A percentile compares a stretch with the other conserved stretches of the same genome.
These are phyloP conservation scores for Sphaerobolus stellatus DNA, from an alignment of 1,284 basidiomycete species.

Conservation along the genomic window DNA sequence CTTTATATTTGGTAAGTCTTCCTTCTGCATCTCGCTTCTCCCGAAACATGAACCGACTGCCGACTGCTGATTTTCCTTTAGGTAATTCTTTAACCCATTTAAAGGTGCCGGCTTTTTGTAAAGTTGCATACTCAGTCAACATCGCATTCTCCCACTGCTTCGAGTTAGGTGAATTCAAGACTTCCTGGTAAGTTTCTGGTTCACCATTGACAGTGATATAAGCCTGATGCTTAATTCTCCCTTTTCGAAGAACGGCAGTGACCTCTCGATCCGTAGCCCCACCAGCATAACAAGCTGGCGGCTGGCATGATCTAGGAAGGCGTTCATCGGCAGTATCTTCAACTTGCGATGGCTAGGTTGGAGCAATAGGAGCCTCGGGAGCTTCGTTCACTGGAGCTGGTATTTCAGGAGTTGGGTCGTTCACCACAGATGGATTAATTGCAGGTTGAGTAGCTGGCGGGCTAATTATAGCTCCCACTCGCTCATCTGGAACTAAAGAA, in stretches of 20 bases:
- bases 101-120: slow-evolving; percentile 16
- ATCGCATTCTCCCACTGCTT: slow-evolving; percentile 18
- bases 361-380: too few relatives aligned
- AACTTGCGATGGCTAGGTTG: background rate
- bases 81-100: slow-evolving; percentile 29
- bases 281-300: background rate
- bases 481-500: background rate
- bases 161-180: slow-evolving; percentile 15
- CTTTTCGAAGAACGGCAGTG: background rate
- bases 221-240: background rate
- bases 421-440: too few relatives aligned
- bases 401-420: too few relatives aligned
- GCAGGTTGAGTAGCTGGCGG: too few relatives aligned
- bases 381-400: too few relatives aligned
- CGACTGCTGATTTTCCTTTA: slow-evolving; percentile 22
- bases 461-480: too few relatives aligned
- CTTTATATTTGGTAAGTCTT: slow-evolving; percentile 34
- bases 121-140: slow-evolving; percentile 9
- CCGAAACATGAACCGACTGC: slow-evolving; percentile 29
- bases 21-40: slow-evolving; percentile 33
- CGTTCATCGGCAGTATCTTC: background rate
- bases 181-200: slow-evolving; percentile 17
- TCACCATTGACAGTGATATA: slow-evolving; percentile 8
- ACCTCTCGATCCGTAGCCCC: background rate
- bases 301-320: background rate